Evolutionary conservation across 1,139 yeast species (phyloP).

Genomic region (Magnusiomyces paraingens): DNA sequence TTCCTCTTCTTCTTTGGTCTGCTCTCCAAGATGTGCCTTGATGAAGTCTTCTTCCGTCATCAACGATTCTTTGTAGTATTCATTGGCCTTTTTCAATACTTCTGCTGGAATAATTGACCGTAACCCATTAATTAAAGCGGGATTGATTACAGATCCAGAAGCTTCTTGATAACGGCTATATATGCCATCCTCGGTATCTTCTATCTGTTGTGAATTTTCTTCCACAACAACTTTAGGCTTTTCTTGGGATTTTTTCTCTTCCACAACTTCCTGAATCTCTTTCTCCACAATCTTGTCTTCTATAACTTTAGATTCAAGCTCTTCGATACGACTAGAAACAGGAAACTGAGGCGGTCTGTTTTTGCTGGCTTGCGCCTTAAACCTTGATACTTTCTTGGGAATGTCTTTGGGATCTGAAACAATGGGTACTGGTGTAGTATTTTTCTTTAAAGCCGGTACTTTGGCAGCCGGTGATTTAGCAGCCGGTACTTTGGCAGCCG

Average conservation of each 20-base stretch:
- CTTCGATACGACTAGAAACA: constrained; percentile 11
- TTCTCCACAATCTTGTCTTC: background rate
- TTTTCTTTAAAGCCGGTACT: too few relatives aligned
- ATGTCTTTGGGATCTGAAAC: too few relatives aligned
- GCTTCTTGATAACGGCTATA: background rate
- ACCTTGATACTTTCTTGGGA: constrained; percentile 18
- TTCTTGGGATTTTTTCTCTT: background rate
- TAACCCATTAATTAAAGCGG: constrained; percentile 10
- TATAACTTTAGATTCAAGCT: background rate
- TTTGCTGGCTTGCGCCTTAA: constrained; percentile 15
- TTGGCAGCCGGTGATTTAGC: too few relatives aligned
- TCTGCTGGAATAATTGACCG: constrained; percentile 14
- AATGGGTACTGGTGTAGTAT: too few relatives aligned
- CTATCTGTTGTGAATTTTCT: background rate
- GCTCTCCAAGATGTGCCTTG: constrained; percentile 21
- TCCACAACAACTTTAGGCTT: background rate
- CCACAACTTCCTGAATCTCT: background rate
- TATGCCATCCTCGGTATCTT: too few relatives aligned
- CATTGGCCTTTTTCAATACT: constrained; percentile 24
- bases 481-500: too few relatives aligned
- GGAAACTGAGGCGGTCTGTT: background rate
- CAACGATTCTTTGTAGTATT: constrained; percentile 28
- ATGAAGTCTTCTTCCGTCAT: constrained; percentile 34
- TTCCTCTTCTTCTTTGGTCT: constrained; percentile 14
- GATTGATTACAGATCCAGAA: background rate